These are phyloP conservation scores for Suillus alpinus DNA, from an alignment of 768 basidiomycete genomes.

Conservation along the genomic window DNA sequence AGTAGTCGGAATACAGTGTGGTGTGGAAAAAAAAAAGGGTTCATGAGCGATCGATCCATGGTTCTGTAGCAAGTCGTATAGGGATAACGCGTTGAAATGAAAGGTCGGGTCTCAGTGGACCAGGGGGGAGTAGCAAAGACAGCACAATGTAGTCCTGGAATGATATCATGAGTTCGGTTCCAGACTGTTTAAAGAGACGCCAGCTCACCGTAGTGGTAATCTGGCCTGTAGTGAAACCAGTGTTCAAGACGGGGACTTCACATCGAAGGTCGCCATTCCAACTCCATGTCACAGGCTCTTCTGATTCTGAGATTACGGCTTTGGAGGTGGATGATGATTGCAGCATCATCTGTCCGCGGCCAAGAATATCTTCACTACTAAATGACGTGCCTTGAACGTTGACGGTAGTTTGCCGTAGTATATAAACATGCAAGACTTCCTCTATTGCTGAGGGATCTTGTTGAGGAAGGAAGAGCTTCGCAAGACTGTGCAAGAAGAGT, in stretches of 20 bases:
- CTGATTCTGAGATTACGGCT: constrained; percentile 18
- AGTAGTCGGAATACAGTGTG: background rate
- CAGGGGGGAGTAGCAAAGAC: constrained; percentile 39
- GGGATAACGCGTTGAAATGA: constrained; percentile 48
- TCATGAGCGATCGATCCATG: constrained; percentile 38
- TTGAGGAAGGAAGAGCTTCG: constrained; percentile 6
- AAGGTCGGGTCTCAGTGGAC: constrained; percentile 32
- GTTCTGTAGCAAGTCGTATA: constrained; percentile 62
- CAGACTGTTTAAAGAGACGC: background rate
- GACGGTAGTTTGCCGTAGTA: constrained; percentile 53
- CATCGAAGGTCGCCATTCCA: constrained; percentile 60
- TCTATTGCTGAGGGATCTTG: constrained; percentile 12
- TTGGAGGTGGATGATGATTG: constrained; percentile 34
- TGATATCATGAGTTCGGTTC: background rate
- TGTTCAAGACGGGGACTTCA: constrained; percentile 36
- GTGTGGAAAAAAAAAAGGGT: background rate
- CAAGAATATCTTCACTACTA: constrained; percentile 35
- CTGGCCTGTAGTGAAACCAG: constrained; percentile 49
- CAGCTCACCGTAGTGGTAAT: constrained; percentile 48
- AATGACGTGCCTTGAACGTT: constrained; percentile 22
- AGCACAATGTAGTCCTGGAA: constrained; percentile 60
- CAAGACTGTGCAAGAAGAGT: constrained; percentile 31
- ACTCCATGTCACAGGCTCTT: constrained; percentile 42
- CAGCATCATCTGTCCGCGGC: constrained; percentile 45
- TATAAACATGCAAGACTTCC: constrained; percentile 44